Conservation (phyloP, 192 early-diverging fungal genomes). For the Globomyces pollinis-pini region DNA sequence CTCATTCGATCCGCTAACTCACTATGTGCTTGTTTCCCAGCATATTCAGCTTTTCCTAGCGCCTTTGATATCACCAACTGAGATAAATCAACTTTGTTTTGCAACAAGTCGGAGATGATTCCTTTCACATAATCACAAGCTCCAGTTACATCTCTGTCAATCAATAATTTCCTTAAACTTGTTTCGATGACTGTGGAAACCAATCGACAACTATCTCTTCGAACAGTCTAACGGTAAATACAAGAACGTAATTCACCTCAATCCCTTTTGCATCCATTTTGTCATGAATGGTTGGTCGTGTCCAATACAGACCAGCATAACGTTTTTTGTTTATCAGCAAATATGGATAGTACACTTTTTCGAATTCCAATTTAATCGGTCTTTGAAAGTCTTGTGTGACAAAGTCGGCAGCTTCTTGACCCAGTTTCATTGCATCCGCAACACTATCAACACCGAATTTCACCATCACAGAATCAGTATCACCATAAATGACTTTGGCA, state of each 20-base stretch:
- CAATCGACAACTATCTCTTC: constrained; percentile 89
- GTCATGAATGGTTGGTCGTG: constrained; percentile 83
- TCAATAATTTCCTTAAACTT: constrained; percentile 79
- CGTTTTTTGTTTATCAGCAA: constrained; percentile 97
- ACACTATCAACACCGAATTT: constrained; percentile 82
- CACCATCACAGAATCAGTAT: constrained; percentile 99
- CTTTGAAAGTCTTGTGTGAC: constrained; percentile 80
- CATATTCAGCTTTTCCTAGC: constrained; percentile 89
- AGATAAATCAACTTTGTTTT: constrained; percentile 95
- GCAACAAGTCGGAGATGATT: constrained; percentile 83
- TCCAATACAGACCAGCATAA: constrained; percentile 98
- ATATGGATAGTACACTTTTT: constrained; percentile 98
- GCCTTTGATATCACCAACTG: constrained; percentile 96
- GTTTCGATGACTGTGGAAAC: constrained; percentile 90
- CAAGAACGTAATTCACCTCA: too few species aligned
- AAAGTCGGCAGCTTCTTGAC: constrained; percentile 71
- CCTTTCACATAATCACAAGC: constrained; percentile 80
- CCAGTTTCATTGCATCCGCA: constrained; percentile 79
- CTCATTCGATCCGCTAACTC: constrained; percentile 96
- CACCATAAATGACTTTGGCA: constrained; percentile 93
- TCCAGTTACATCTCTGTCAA: constrained; percentile 80
- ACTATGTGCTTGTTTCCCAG: constrained; percentile 90
- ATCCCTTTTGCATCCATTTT: constrained; percentile 97
- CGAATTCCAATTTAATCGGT: constrained; percentile 98
- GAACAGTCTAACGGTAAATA: too few species aligned